Percentiles rank a stretch among this genome's conserved stretches.
Evolutionary conservation across 768 basidiomycete species (phyloP).

Genomic region (Mycena rebaudengoi): DNA sequence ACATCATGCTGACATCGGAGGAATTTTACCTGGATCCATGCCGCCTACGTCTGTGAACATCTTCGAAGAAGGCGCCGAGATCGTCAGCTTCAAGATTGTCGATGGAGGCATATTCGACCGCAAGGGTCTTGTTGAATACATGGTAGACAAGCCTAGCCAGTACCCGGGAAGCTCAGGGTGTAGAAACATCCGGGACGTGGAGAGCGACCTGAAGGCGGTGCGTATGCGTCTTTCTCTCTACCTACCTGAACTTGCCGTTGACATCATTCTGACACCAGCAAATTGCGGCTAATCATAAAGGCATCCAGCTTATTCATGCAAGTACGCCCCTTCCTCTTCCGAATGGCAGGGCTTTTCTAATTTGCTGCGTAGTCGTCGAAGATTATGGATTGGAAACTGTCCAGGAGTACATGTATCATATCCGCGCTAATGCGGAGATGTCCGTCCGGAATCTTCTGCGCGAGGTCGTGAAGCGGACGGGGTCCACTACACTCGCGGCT

Average conservation of each 20-base stretch:
- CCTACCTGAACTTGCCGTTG: background rate
- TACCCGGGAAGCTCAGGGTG: slow-evolving; percentile 91
- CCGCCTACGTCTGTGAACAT: slow-evolving; percentile 91
- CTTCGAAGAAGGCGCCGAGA: slow-evolving; percentile 93
- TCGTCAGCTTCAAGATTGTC: slow-evolving; percentile 93
- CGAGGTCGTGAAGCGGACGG: slow-evolving; percentile 74
- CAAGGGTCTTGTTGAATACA: slow-evolving; percentile 76
- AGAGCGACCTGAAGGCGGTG: slow-evolving; percentile 91
- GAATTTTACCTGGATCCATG: slow-evolving; percentile 94
- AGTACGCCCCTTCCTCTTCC: slow-evolving; percentile 51
- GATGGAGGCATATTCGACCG: slow-evolving; percentile 81
- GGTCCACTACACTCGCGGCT: slow-evolving; percentile 70
- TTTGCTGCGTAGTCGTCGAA: slow-evolving; percentile 68
- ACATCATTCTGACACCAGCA: slow-evolving; percentile 57
- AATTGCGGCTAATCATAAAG: slow-evolving; percentile 95
- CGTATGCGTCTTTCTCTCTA: slow-evolving; percentile 33
- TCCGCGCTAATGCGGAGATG: slow-evolving; percentile 86
- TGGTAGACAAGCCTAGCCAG: slow-evolving; percentile 82
- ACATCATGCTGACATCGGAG: slow-evolving; percentile 94
- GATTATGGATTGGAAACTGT: slow-evolving; percentile 90
- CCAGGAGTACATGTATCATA: slow-evolving; percentile 93
- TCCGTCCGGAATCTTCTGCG: slow-evolving; percentile 86
- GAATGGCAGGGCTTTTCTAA: slow-evolving; percentile 1
- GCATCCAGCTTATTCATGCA: slow-evolving; percentile 83
- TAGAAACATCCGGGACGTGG: slow-evolving; percentile 87